These are phyloP conservation scores for Cyberlindnera subsufficiens DNA, from an alignment of 805 yeast species.

Conservation along the genomic window DNA sequence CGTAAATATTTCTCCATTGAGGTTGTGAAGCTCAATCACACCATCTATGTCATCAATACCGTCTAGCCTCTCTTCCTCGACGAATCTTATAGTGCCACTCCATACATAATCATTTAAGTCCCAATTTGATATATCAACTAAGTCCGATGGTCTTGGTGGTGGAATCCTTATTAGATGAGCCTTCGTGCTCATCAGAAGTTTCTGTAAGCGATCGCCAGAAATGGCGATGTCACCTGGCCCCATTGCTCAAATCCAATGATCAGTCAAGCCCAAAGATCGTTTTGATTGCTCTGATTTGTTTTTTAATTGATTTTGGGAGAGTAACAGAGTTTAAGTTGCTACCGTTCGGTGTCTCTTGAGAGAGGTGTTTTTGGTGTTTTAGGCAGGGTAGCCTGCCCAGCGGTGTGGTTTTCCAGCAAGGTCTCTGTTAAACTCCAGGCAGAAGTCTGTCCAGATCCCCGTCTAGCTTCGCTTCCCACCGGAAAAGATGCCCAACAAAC, in stretches of 20 bases:
- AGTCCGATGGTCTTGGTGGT: slow-evolving; percentile 7
- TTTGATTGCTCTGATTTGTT: too few relatives aligned
- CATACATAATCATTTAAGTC: slow-evolving; percentile 29
- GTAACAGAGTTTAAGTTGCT: too few relatives aligned
- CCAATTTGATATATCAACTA: slow-evolving; percentile 22
- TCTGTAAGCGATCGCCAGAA: slow-evolving; percentile 2
- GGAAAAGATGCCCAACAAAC: too few relatives aligned
- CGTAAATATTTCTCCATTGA: slow-evolving; percentile 27
- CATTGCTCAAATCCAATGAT: not conserved
- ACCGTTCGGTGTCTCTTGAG: too few relatives aligned
- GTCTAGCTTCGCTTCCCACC: too few relatives aligned
- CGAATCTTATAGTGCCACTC: slow-evolving; percentile 27
- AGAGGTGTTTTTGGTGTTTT: too few relatives aligned
- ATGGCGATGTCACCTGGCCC: not conserved
- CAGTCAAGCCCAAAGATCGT: too few relatives aligned
- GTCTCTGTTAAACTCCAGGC: too few relatives aligned
- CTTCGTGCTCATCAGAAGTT: slow-evolving; percentile 3
- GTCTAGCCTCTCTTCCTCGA: slow-evolving; percentile 20
- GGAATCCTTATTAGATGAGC: slow-evolving; percentile 13
- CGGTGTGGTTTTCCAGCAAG: too few relatives aligned
- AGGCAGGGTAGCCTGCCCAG: too few relatives aligned
- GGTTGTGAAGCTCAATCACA: slow-evolving; percentile 7
- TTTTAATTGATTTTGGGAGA: too few relatives aligned
- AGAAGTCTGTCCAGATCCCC: too few relatives aligned
- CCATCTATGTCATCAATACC: not conserved